Evolutionary conservation across 73 alveolate species (phyloP).

Genomic region (Stentor roeselii): DNA sequence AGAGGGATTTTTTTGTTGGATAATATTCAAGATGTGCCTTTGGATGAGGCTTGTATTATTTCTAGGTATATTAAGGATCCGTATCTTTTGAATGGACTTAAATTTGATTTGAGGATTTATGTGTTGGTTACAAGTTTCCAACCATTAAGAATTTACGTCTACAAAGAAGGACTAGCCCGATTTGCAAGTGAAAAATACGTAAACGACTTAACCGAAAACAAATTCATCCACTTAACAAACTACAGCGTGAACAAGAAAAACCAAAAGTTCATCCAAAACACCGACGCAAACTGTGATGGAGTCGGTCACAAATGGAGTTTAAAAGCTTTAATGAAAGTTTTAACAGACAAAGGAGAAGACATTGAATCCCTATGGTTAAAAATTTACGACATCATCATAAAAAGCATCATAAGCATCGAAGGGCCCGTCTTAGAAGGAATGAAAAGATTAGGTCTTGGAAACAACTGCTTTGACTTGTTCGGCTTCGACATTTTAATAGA

Average conservation of each 20-base stretch:
- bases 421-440: slow-evolving; percentile 58
- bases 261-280: slow-evolving; percentile 73
- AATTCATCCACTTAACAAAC: slow-evolving; percentile 87
- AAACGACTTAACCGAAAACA: slow-evolving; percentile 80
- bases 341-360: slow-evolving; percentile 32
- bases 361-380: slow-evolving; percentile 44
- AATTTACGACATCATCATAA: slow-evolving; percentile 78
- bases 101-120: slow-evolving; percentile 85
- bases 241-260: slow-evolving; percentile 83
- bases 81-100: slow-evolving; percentile 74
- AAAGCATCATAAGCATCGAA: slow-evolving; percentile 76
- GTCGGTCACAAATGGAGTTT: slow-evolving; percentile 77
- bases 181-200: slow-evolving; percentile 72
- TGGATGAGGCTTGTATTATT: slow-evolving; percentile 58
- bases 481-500: slow-evolving; percentile 82
- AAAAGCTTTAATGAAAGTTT: slow-evolving; percentile 44
- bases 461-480: slow-evolving; percentile 81
- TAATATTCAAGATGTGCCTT: slow-evolving; percentile 79
- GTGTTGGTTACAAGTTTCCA: slow-evolving; percentile 82
- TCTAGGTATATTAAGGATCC: slow-evolving; percentile 82
- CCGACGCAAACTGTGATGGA: slow-evolving; percentile 70
- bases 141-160: slow-evolving; percentile 85
- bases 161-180: slow-evolving; percentile 88
- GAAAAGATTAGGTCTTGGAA: slow-evolving; percentile 67
- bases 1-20: slow-evolving; percentile 72